Base-by-base conservation (phyloP, 2,329 filamentous ascomycete species). In the Aspergillus persii region DNA sequence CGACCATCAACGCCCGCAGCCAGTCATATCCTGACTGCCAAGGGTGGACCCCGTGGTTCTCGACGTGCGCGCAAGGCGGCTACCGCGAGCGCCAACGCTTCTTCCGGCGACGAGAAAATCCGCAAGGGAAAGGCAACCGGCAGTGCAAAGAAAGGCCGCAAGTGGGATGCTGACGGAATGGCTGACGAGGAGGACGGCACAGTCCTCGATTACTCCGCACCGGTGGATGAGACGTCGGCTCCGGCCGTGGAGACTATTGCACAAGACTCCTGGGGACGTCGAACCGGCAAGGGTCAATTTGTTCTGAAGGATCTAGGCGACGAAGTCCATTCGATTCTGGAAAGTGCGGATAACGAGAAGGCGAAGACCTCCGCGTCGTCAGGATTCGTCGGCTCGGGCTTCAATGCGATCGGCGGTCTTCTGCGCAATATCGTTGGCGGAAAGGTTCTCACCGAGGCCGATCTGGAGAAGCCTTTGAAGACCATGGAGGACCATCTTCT, bases 361-460 rank as follows among this genome's bases (percentile, higher is more conserved):
- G 69, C 80, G 2, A 81, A 82, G 54, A 65, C 72, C 2, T 68
- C 72, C 44, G 70, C 83, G n/a, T 79, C 83, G 18, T 79, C 81
- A 15, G 89, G 91, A 0, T 79, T 97, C 12, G 85, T 97, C 11
- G 90, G 89, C 30, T 88, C 91, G 4, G 87, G 92, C 57, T 82
- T 96, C 58, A 92, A 86, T 71, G 90, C 91, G 12, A 90, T 98
- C 63, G 88, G 91, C 56, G 91, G 92, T 18, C 85, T 98, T 58
- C 96, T 99, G 81, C 87, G 92, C 65, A 98, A 97, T 72, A 89
- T 99, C 44, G 89, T 99, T 0, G 95, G 95, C 56, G 95, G 96
- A 63, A 97, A 97, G 81, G 91, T 89, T 0, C 79, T 99, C 69
- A 96, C 92, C 1, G 91, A 92, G 74, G 86, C 90, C 64, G 94